Base-by-base conservation (phyloP, 2,329 filamentous ascomycete species). In the Diaporthe sp. region DNA sequence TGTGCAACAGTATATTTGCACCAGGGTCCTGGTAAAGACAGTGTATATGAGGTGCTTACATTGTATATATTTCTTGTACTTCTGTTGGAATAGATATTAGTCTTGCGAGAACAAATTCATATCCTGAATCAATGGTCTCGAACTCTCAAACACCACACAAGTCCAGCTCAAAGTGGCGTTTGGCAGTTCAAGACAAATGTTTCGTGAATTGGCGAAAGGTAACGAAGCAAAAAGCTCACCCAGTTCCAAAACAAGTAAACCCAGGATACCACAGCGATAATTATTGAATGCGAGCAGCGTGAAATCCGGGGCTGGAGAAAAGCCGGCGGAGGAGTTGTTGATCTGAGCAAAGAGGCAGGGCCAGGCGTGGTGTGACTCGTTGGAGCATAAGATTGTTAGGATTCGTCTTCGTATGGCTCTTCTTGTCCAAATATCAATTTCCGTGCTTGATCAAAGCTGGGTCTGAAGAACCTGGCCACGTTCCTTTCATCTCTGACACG, bases 1-100 rank as follows among this genome's bases (percentile, higher is more conserved):
- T 28, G 8, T 62, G 17, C 19, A 31, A 19, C 85, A 12, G 59
- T 7, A 62, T 46, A 17, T 22, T 12, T 44, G 17, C 6, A 17
- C 4, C 44, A 12, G 0, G n/a, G 13, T 5, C 1, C 42, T 6
- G 3, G 3, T 2, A 19, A 7, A 53, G 19, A 34, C 0, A 13
- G 28, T 17, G 42, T 28, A 51, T 4, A 34, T 49, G 15, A 12
- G 31, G 5, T n/a, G 31, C 15, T 51, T 34, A 0, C 5, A 25
- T 22, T 68, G 46, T 68, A 68, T 3, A 68, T 68, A 68, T 28
- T 53, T 68, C 12, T 53, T 39, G 1, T 39, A 25, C 28, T 8
- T 28, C 19, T 12, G 31, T 19, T 39, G 17, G 31, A 1, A 25
- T 42, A 68, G 65, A 53, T 53, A 53, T 22, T 2, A 37, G 39